Percentiles rank a stretch among this genome's conserved stretches.
Conservation (phyloP, 495 filamentous ascomycete species). For the Penicillium lagena region DNA sequence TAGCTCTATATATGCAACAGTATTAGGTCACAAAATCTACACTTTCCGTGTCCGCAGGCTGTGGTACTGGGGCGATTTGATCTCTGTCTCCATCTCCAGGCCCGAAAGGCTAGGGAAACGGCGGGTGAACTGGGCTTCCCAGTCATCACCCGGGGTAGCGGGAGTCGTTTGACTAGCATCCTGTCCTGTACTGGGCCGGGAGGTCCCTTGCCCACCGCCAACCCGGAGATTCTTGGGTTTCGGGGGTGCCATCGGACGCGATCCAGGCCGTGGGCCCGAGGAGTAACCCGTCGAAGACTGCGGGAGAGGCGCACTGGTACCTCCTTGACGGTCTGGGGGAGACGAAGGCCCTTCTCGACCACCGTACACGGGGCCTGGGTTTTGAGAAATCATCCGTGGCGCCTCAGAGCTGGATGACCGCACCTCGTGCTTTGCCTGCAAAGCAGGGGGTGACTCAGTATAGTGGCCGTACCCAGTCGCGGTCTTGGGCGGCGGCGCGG, state of each 20-base stretch:
- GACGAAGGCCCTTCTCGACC: slow-evolving; percentile 8
- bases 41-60: slow-evolving; percentile 38
- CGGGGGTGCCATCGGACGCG: slow-evolving; percentile 47
- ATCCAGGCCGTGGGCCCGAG: slow-evolving; percentile 16
- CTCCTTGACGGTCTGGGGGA: slow-evolving; percentile 10
- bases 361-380: slow-evolving; percentile 14
- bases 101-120: slow-evolving; percentile 74
- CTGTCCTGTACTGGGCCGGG: slow-evolving; percentile 13
- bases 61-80: slow-evolving; percentile 37
- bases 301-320: slow-evolving; percentile 8
- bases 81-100: slow-evolving; percentile 74
- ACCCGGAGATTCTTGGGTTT: slow-evolving; percentile 55
- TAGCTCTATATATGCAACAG: slow-evolving; percentile 17
- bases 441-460: slow-evolving; percentile 48
- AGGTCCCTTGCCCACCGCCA: slow-evolving; percentile 20
- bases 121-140: slow-evolving; percentile 71
- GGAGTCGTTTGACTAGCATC: slow-evolving; percentile 18
- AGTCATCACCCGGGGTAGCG: slow-evolving; percentile 45
- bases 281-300: slow-evolving; percentile 14
- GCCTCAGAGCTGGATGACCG: not conserved
- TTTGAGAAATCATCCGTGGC: slow-evolving; percentile 7
- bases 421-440: slow-evolving; percentile 34
- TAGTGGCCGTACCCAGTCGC: slow-evolving; percentile 86
- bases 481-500: slow-evolving; percentile 56
- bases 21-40: slow-evolving; percentile 8